Conservation (phyloP, 352 stramenopile species). For the Phytophthora colocasiae region DNA sequence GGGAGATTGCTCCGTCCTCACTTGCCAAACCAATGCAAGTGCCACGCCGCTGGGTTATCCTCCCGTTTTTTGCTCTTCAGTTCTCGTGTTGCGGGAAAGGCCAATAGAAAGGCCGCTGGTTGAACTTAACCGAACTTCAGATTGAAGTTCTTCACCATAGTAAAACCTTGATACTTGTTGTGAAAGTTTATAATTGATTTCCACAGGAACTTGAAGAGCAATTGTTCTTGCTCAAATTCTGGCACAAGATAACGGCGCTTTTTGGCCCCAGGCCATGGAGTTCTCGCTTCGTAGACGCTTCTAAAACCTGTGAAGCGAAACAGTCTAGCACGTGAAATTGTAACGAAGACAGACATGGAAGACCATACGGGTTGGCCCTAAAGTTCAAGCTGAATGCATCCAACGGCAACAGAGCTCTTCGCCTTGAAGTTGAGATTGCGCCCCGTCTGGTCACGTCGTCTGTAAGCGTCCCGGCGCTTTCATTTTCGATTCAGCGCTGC, state of each 20-base stretch:
- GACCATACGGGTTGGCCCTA: background rate
- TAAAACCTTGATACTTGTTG: background rate
- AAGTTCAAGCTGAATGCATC: background rate
- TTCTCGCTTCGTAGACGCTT: too few relatives aligned
- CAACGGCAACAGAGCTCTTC: conserved; percentile 1
- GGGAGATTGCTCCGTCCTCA: too few relatives aligned
- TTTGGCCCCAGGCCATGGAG: too few relatives aligned
- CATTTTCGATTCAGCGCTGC: conserved; percentile 39
- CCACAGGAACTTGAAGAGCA: too few relatives aligned
- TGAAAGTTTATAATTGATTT: background rate
- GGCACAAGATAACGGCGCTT: too few relatives aligned
- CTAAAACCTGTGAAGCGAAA: too few relatives aligned
- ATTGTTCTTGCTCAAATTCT: too few relatives aligned
- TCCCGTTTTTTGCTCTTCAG: conserved; percentile 35
- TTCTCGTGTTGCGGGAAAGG: conserved; percentile 23
- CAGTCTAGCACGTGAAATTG: too few relatives aligned
- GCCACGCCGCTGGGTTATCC: background rate
- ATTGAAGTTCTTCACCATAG: conserved; percentile 20
- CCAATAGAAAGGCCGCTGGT: conserved; percentile 21
- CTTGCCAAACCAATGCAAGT: too few relatives aligned
- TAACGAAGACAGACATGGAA: too few relatives aligned
- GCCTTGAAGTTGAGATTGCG: conserved; percentile 28
- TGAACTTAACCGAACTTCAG: conserved; percentile 44
- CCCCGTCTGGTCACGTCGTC: conserved; percentile 19
- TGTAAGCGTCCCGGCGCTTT: conserved; percentile 25